These are phyloP conservation scores for Candida frijolesensis DNA, from an alignment of 1,139 yeast genomes.

Conservation along the genomic window DNA sequence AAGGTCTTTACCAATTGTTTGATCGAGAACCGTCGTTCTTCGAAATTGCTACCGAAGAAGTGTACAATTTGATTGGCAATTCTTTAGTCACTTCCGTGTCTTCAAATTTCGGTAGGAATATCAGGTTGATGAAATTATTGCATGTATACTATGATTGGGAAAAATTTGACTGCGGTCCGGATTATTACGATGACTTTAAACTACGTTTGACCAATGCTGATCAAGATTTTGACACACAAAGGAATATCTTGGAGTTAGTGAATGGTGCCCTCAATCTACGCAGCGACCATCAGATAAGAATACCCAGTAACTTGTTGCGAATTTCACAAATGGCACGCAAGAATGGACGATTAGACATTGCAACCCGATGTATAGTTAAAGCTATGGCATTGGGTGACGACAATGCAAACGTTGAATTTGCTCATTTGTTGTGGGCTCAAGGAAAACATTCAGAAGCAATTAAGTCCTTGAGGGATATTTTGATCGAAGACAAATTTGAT, in stretches of 20 bases:
- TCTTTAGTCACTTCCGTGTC: conserved; percentile 62
- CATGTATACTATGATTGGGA: conserved; percentile 73
- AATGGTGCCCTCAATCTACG: conserved; percentile 40
- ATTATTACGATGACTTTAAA: conserved; percentile 27
- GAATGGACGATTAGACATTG: conserved; percentile 69
- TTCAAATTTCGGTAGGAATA: conserved; percentile 63
- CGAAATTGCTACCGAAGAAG: conserved; percentile 44
- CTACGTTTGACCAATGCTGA: conserved; percentile 54
- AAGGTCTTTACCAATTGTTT: conserved; percentile 51
- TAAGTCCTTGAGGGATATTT: conserved; percentile 55
- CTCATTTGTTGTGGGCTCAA: conserved; percentile 85
- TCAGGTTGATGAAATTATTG: conserved; percentile 58
- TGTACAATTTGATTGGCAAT: conserved; percentile 59
- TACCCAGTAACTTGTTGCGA: conserved; percentile 54
- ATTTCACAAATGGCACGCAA: conserved; percentile 71
- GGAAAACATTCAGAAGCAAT: conserved; percentile 90
- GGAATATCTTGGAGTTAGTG: conserved; percentile 62
- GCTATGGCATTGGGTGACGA: conserved; percentile 56
- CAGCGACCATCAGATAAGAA: conserved; percentile 38
- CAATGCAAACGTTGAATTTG: conserved; percentile 74
- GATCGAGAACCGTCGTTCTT: conserved; percentile 31
- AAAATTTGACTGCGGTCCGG: conserved; percentile 24
- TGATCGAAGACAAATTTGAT: conserved; percentile 20
- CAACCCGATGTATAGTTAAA: conserved; percentile 71
- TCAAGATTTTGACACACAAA: conserved; percentile 62